A percentile compares a stretch with the other conserved stretches of the same genome.
These are phyloP conservation scores for Exophiala dermatitidis DNA, from an alignment of 2,329 filamentous ascomycete genomes.

Conservation along the genomic window DNA sequence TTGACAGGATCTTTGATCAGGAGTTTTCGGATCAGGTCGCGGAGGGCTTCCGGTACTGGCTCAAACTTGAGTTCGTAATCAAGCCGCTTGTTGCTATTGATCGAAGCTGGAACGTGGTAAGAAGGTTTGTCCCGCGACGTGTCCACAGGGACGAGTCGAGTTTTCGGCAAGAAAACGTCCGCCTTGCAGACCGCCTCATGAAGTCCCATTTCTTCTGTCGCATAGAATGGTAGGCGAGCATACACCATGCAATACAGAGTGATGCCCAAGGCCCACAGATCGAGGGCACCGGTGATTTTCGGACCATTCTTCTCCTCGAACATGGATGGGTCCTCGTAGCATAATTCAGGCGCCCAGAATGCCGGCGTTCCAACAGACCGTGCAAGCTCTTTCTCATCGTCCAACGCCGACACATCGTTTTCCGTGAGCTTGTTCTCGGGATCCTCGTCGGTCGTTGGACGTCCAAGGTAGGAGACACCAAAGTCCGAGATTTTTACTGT, in stretches of 20 bases:
- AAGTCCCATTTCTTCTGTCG: constrained; percentile 76
- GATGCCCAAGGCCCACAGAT: constrained; percentile 94
- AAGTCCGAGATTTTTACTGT: constrained; percentile 98
- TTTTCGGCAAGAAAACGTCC: constrained; percentile 79
- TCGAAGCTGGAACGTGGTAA: constrained; percentile 38
- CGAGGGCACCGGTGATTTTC: constrained; percentile 85
- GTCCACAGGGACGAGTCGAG: constrained; percentile 67
- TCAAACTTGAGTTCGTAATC: constrained; percentile 79
- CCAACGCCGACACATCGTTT: constrained; percentile 78
- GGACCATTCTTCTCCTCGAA: constrained; percentile 45
- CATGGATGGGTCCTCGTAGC: constrained; percentile 68
- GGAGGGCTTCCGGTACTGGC: constrained; percentile 69
- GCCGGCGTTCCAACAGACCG: constrained; percentile 97
- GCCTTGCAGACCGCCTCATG: constrained; percentile 87
- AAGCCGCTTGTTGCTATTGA: constrained; percentile 61
- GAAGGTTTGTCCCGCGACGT: constrained; percentile 25
- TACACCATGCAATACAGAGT: constrained; percentile 94
- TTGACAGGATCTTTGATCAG: constrained; percentile 83
- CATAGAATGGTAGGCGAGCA: constrained; percentile 85
- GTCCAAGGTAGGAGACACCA: constrained; percentile 92
- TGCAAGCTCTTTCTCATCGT: constrained; percentile 90
- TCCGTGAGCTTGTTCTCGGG: constrained; percentile 61
- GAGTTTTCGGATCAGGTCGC: constrained; percentile 70
- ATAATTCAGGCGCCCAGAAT: constrained; percentile 94
- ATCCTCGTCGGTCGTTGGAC: constrained; percentile 76